Evolutionary conservation across 2,329 filamentous ascomycete genomes (phyloP).

Genomic region (Exophiala calicioides): DNA sequence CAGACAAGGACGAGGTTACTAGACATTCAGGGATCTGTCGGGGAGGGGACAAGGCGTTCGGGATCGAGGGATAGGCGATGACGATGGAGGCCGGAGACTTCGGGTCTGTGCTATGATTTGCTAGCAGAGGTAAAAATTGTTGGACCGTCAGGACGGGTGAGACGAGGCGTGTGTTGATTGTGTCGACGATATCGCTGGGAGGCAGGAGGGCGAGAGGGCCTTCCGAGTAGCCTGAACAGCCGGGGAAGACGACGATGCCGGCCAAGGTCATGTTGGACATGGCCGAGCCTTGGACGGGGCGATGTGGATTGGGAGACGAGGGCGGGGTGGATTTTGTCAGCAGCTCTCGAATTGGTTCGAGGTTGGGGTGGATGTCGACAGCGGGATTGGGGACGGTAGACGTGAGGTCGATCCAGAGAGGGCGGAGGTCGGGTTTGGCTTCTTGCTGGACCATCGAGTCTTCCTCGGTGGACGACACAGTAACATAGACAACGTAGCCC

Average conservation of each 20-base stretch:
- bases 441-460: conserved; percentile 73
- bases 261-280: conserved; percentile 58
- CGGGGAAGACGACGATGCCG: conserved; percentile 81
- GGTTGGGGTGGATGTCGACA: conserved; percentile 31
- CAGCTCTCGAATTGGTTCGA: conserved; percentile 31
- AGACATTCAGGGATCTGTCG: conserved; percentile 74
- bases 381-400: conserved; percentile 47
- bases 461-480: conserved; percentile 82
- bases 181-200: conserved; percentile 80
- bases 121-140: conserved; percentile 80
- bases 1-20: conserved; percentile 80
- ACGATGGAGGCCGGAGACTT: conserved; percentile 40
- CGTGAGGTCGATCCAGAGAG: conserved; percentile 79
- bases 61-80: conserved; percentile 48
- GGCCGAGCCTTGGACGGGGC: conserved; percentile 15
- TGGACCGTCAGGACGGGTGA: conserved; percentile 87
- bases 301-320: conserved; percentile 19
- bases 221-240: conserved; percentile 71
- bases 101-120: conserved; percentile 56
- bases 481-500: conserved; percentile 90
- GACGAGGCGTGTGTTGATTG: conserved; percentile 87
- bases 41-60: conserved; percentile 45
- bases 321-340: conserved; percentile 22
- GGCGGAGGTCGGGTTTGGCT: conserved; percentile 76
- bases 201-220: conserved; percentile 84